phyloP scores from a whole-genome alignment of 305 asterid genomes.

The Fraxinus angustifolia region DNA sequence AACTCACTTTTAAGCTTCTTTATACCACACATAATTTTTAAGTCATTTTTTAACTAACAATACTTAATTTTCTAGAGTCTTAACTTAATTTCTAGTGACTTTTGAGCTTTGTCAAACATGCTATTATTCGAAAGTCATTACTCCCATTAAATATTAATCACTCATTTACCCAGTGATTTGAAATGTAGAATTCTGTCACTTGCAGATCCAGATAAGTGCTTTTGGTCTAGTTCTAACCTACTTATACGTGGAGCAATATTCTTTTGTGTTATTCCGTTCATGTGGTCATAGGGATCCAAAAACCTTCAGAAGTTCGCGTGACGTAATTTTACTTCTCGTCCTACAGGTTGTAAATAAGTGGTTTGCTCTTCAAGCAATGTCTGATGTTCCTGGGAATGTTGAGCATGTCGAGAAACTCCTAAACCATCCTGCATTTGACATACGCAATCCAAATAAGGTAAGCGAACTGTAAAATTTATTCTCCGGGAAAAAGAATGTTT shows the following conservation, averaged over 20 bases:
- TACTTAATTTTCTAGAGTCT: background rate
- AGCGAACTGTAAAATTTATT: background rate
- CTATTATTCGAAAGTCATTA: background rate
- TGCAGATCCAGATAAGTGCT: background rate
- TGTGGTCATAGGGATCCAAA: background rate
- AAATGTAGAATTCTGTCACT: background rate
- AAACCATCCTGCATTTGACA: conserved; percentile 77
- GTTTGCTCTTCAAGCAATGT: conserved; percentile 83
- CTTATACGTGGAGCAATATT: background rate
- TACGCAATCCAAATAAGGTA: conserved; percentile 94
- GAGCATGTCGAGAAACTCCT: conserved; percentile 79
- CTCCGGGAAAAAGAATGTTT: background rate
- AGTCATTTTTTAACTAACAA: background rate
- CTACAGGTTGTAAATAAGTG: conserved; percentile 80
- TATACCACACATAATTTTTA: background rate
- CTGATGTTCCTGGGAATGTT: conserved; percentile 79
- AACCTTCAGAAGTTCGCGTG: background rate
- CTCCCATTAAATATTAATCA: background rate
- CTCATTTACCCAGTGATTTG: background rate
- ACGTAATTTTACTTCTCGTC: background rate
- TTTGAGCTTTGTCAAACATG: background rate
- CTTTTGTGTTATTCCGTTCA: background rate
- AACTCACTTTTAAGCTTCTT: background rate
- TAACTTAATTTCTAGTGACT: background rate
- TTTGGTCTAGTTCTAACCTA: background rate